Base-by-base conservation (phyloP, 1,284 basidiomycete species). In the Leccinum pachyderme region DNA sequence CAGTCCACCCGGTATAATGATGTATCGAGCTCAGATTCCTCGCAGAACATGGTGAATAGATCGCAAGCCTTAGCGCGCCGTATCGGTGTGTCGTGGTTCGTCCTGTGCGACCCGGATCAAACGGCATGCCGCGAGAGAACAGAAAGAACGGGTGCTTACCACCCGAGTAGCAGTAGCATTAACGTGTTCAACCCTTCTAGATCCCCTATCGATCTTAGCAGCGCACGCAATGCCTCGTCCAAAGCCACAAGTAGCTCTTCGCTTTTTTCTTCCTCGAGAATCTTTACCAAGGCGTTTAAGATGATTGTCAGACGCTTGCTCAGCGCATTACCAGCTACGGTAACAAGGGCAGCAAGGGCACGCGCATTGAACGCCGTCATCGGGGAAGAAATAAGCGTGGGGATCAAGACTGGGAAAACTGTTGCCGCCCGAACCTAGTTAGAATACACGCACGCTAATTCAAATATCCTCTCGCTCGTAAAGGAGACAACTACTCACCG, bases 321-420 rank as follows among this genome's bases (percentile, higher is more conserved):
- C 58, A 99, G 77, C 0, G 96, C 93, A 47, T 81, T 81, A 7
- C 96, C 96, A 37, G 97, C 96, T 7, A 98, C 96, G 5, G 91
- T 91, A 15, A 98, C 94, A 41, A 99, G 80, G 0, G 93, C 89
- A 3, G 88, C 89, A 11, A 99, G 77, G 4, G 96, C 96, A 18
- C 89, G 85, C n/a, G 93, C 93, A 68, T 99, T 98, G 86, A 98
- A 98, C 3, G 90, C 86, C 2, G 93, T 89, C 82, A 99, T 95
- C 0, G 96, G 96, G 35, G 84, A 83, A 5, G 88, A 84, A 37
- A 92, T 95, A 59, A 99, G 80, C 6, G 95, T 95, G 0, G 96
- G 97, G 50, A 99, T 93, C 52, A 99, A 78, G n/a, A 97, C 91
- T 0, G 97, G 97, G 91, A 99, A 98, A 49, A 99, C 95, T 12